Base-by-base conservation (phyloP, 2,329 filamentous ascomycete genomes). In the Colletotrichum scovillei region DNA sequence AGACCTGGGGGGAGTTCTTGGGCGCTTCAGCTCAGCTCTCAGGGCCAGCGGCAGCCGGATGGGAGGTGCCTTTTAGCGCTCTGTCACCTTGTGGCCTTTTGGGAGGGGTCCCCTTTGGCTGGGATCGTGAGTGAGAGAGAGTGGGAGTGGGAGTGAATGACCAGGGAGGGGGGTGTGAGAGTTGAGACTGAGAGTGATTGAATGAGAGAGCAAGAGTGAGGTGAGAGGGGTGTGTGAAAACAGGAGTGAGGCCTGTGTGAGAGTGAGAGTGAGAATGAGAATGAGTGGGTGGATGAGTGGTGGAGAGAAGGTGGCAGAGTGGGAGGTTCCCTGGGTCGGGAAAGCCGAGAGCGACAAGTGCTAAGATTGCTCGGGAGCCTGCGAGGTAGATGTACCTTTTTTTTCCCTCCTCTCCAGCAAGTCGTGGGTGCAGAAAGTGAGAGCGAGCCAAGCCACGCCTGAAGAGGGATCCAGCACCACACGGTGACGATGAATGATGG, bases 291-390 rank as follows among this genome's bases (percentile, higher is more conserved):
- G 64, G 14, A 30, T 52, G 42, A 16, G 22, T n/a, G 42, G 28
- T 52, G 55, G 26, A 59, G 35, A 28, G 24, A 30, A 8, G 12
- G 32, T 58, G 38, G 38, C 14, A 62, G 38, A 28, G 22, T 14
- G 26, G 28, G 38, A 49, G 59, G 59, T 63, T 63, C 26, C 59
- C 59, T 55, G 56, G 64, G 69, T 72, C 66, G 70, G 70, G 58
- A 64, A 69, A 59, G 59, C 69, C 69, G 69, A 69, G 26, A 68
- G 63, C 69, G 69, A 72, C n/a, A 56, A 56, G 12, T 14, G 42
- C 60, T 49, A 32, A 52, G 28, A 49, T 63, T 46, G 28, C 42
- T 26, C 60, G 49, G 5, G 26, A 5, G 49, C 42, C 42, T 49
- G 56, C 28, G 5, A 55, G 46, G 46, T 22, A 32, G 32, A 19